phyloP scores from a whole-genome alignment of 306 rosid species.

The Lotus japonicus region DNA sequence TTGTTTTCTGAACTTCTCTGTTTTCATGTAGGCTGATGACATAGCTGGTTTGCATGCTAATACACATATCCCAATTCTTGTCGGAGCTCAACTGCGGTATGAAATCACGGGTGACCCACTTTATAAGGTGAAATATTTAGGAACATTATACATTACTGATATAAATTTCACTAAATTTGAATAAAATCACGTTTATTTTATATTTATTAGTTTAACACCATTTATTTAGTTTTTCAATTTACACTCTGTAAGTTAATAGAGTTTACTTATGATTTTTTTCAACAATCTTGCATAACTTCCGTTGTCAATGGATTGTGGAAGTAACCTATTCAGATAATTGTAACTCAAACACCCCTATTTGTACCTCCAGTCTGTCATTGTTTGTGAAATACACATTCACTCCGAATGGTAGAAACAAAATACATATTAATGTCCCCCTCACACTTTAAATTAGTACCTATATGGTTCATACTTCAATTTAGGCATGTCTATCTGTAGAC shows the following conservation, averaged over 20 bases:
- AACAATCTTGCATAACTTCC: too few species aligned
- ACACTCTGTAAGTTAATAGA: too few species aligned
- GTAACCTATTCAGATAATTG: too few species aligned
- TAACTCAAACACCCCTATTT: too few species aligned
- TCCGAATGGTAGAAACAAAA: neutral
- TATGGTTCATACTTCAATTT: neutral
- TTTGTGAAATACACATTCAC: neutral
- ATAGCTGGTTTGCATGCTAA: constrained; percentile 62
- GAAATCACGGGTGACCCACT: constrained; percentile 75
- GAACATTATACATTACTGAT: neutral
- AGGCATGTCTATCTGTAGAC: neutral
- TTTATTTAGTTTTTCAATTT: too few species aligned
- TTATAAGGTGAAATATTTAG: constrained; percentile 47
- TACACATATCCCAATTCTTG: constrained; percentile 68
- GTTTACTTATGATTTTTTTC: too few species aligned
- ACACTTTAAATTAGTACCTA: neutral
- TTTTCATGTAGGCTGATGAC: constrained; percentile 51
- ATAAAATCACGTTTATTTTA: neutral
- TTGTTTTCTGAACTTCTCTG: neutral
- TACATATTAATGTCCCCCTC: neutral
- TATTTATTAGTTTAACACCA: neutral
- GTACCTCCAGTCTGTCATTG: neutral
- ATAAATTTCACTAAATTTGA: neutral
- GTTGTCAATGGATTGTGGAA: too few species aligned
- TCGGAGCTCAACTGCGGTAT: constrained; percentile 77